Base-by-base conservation (phyloP, 2,329 filamentous ascomycete genomes). In the Aspergillus pseudonomiae region DNA sequence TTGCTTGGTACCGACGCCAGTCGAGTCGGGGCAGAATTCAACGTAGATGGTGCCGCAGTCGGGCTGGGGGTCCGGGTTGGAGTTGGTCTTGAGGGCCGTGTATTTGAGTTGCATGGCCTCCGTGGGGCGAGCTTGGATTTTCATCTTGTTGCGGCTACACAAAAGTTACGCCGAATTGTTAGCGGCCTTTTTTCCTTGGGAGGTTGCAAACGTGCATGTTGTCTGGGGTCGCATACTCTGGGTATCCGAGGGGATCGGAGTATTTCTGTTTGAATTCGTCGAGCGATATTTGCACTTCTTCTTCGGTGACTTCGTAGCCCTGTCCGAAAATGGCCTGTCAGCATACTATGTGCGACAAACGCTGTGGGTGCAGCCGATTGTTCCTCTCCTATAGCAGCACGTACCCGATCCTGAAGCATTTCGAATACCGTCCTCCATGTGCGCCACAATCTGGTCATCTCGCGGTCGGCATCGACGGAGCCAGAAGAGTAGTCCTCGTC, bases 361-460 rank as follows among this genome's bases (percentile, higher is more conserved):
- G 45, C 21, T 48, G 46, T 14, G 24, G 12, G 4, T 26, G 24
- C n/a, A 0, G n/a, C 30, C 3, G 3, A 26, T 48, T 21, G 21
- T 46, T 61, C 55, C 53, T 56, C 45, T 55, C 59, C 30, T 24
- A 32, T 11, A 21, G 30, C 16, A 65, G 63, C 53, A 54, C 91
- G 73, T 87, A 97, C 94, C 78, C 94, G 84, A 79, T 98, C 95
- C 66, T 87, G 85, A 71, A 95, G 90, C 94, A 99, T 96, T 85
- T 99, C 92, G 79, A 96, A 93, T 56, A 93, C 89, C 10, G 95
- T 99, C 80, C 89, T 89, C 88, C 92, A 96, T 72, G 94, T 93
- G 79, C 94, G 91, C 94, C 95, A 99, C 71, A 97, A 88, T 76
- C 91, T 89, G 68, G 87, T 85, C 73, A 79, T 78, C 69, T 80